Base-by-base conservation (phyloP, 345 rosid genomes). In the Luvunga scandens region DNA sequence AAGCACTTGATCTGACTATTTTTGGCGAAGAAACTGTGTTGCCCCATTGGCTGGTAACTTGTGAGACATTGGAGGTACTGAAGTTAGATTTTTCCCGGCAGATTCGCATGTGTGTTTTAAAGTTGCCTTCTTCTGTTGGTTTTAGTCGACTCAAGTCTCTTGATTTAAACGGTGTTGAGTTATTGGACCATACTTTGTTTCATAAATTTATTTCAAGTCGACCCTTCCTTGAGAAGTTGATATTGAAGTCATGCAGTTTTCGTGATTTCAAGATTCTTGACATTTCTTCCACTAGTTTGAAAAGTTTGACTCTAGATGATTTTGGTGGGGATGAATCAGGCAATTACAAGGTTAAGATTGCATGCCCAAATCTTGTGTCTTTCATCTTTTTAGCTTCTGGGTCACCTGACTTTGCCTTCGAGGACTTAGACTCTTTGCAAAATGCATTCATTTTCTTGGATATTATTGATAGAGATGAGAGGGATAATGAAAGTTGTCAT, bases 341-440 rank as follows among this genome's bases (percentile, higher is more conserved):
- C 4, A 19, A 30, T 6, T 42, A 38, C 36, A 45, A 48, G 63
- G 38, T 65, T 30, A 75, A 64, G 45, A 6, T 75, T 64, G 39
- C 62, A 64, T 45, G 45, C 27, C 69, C 77, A 74, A 74, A 63
- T 36, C 69, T 74, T 8, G 16, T 63, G 22, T 39, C 77, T 27
- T 74, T 75, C 36, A 27, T 16, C 21, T 45, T 62, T 18, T 1
- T 42, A 1, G 57, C 38, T 75, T 30, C 9, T 1, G 9, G 12
- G 13, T 9, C 69, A 12, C 27, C 6, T 1, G 57, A 28, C 6
- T 24, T 38, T 27, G 45, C 60, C 50, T 60, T 75, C 18, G 60
- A 63, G 42, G 30, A 27, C 39, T 8, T 63, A 28, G 27, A 55
- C 28, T 64, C 14, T 12, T 13, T 75, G 8, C 25, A 75, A 1